These are phyloP conservation scores for Prunus yedoensis DNA, from an alignment of 331 rosid genomes.

Conservation along the genomic window DNA sequence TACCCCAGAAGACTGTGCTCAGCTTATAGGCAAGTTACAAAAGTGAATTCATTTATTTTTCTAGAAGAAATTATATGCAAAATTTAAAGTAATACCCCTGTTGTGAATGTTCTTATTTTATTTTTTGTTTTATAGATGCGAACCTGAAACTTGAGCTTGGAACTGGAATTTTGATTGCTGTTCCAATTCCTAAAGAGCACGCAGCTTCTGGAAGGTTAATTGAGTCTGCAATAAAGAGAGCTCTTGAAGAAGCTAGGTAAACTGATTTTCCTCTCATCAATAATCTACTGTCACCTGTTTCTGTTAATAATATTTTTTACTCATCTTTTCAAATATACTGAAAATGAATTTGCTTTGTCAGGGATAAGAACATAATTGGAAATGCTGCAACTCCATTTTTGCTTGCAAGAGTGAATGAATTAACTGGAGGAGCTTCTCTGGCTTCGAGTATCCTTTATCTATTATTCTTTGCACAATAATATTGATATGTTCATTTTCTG, in stretches of 20 bases:
- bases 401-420: slow-evolving; percentile 70
- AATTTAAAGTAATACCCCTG: background rate
- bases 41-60: background rate
- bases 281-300: background rate
- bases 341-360: slow-evolving; percentile 21
- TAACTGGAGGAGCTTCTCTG: slow-evolving; percentile 86
- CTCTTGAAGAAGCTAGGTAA: slow-evolving; percentile 77
- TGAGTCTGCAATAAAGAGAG: slow-evolving; percentile 70
- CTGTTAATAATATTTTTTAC: background rate
- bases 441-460: slow-evolving; percentile 74
- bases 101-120: background rate
- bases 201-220: slow-evolving; percentile 68
- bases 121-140: slow-evolving; percentile 45
- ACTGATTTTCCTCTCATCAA: background rate
- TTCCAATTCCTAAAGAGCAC: slow-evolving; percentile 84
- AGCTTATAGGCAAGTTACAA: slow-evolving; percentile 47
- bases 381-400: slow-evolving; percentile 86
- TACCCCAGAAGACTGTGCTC: slow-evolving; percentile 78
- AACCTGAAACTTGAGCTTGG: slow-evolving; percentile 62
- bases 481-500: background rate
- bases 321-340: background rate
- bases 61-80: too few relatives aligned
- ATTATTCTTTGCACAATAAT: slow-evolving; percentile 1
- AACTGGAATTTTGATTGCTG: slow-evolving; percentile 76
- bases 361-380: slow-evolving; percentile 75